Conservation (phyloP, 805 yeast genomes). For the Nakazawaea pomicola region DNA sequence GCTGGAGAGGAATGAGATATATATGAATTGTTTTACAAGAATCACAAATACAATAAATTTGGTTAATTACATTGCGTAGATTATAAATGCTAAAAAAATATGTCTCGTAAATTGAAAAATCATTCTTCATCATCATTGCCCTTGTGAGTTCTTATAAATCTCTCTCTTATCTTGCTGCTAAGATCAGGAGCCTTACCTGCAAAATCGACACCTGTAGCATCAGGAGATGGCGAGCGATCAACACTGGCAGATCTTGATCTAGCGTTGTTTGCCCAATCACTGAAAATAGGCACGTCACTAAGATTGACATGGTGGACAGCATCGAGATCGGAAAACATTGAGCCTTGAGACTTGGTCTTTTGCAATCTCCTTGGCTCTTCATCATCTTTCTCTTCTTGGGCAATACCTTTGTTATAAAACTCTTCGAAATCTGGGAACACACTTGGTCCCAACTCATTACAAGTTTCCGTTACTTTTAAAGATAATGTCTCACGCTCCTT, state of each 20-base stretch:
- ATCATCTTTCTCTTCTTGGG: slow-evolving; percentile 14
- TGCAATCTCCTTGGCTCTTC: slow-evolving; percentile 15
- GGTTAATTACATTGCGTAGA: no score
- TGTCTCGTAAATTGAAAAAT: no score
- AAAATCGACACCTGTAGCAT: no score
- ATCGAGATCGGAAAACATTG: slow-evolving; percentile 6
- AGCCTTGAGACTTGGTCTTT: slow-evolving; percentile 15
- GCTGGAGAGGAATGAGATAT: slow-evolving; percentile 73
- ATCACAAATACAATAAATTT: background rate
- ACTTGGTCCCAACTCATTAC: slow-evolving; percentile 79
- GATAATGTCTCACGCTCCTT: slow-evolving; percentile 57
- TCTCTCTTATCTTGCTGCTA: slow-evolving; percentile 5
- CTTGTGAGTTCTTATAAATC: background rate
- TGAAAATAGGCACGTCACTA: slow-evolving; percentile 27
- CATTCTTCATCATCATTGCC: background rate
- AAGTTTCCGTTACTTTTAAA: slow-evolving; percentile 70
- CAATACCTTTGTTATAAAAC: slow-evolving; percentile 12
- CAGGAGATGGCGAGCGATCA: no score
- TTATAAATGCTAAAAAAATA: no score
- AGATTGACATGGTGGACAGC: slow-evolving; percentile 17
- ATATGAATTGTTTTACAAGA: background rate
- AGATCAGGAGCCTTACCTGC: background rate
- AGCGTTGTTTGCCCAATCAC: slow-evolving; percentile 18
- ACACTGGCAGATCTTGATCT: slow-evolving; percentile 4
- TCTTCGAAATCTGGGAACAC: slow-evolving; percentile 76